Evolutionary conservation across 768 basidiomycete genomes (phyloP).

Genomic region (Russula olivacea): DNA sequence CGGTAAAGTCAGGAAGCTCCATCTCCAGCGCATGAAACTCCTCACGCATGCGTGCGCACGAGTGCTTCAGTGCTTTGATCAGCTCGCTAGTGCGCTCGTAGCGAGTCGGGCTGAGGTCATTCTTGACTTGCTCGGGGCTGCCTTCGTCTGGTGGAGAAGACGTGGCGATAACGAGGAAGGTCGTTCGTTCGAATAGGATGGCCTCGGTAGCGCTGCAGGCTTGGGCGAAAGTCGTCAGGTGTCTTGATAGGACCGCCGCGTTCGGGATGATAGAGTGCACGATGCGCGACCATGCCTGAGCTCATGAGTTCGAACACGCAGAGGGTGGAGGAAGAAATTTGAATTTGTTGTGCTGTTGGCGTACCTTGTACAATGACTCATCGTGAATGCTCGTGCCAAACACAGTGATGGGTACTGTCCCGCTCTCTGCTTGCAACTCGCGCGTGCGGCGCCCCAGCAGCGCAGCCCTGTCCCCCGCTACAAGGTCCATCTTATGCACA

Average conservation of each 20-base stretch:
- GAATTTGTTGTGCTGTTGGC: background rate
- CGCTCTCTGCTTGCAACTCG: constrained; percentile 68
- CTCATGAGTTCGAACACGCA: constrained; percentile 6
- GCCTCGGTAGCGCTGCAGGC: constrained; percentile 90
- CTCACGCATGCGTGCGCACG: constrained; percentile 77
- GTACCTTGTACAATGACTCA: constrained; percentile 90
- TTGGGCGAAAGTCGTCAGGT: constrained; percentile 79
- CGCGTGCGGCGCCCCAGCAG: constrained; percentile 66
- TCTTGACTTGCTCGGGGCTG: constrained; percentile 26
- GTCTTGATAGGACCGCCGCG: constrained; percentile 78
- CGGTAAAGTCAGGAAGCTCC: constrained; percentile 79
- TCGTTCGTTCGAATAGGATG: constrained; percentile 93
- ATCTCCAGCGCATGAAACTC: constrained; percentile 85
- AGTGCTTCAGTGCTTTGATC: constrained; percentile 92
- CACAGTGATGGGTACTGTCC: constrained; percentile 55
- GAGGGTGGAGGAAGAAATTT: background rate
- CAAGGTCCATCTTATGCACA: constrained; percentile 98
- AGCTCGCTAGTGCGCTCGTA: constrained; percentile 88
- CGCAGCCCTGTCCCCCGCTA: constrained; percentile 52
- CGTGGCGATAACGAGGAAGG: constrained; percentile 95
- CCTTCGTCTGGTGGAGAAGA: constrained; percentile 44
- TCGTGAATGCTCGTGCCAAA: constrained; percentile 97
- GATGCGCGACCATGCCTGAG: constrained; percentile 95
- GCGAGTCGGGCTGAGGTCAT: constrained; percentile 57
- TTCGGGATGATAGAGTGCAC: constrained; percentile 94